These are phyloP conservation scores for Ogataea neopini DNA, from an alignment of 805 yeast genomes.

Conservation along the genomic window DNA sequence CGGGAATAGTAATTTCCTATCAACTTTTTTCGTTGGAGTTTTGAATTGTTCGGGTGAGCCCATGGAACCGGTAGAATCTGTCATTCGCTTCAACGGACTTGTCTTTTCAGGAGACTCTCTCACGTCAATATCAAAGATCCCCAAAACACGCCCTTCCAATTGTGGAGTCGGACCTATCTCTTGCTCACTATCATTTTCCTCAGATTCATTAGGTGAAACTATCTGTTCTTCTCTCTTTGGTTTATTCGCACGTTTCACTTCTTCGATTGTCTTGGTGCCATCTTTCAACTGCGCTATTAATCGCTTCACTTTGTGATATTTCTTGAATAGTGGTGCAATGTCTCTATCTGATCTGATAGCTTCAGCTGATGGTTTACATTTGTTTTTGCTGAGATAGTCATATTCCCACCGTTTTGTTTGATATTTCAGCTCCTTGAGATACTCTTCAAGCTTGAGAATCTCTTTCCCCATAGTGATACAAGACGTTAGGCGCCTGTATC, in stretches of 20 bases:
- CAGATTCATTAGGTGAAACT: conserved; percentile 8
- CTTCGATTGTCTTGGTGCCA: conserved; percentile 17
- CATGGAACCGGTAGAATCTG: not conserved
- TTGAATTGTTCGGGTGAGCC: conserved; percentile 24
- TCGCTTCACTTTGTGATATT: conserved; percentile 33
- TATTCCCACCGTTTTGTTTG: conserved; percentile 60
- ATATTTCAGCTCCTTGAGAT: conserved; percentile 34
- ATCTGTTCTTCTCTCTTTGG: not conserved
- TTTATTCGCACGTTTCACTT: conserved; percentile 9
- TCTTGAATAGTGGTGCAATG: conserved; percentile 37
- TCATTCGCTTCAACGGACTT: conserved; percentile 10
- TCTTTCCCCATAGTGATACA: conserved; percentile 13
- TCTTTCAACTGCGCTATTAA: conserved; percentile 16
- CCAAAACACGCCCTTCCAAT: conserved; percentile 70
- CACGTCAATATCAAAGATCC: conserved; percentile 61
- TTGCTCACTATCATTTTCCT: conserved; percentile 17
- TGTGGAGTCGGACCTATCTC: conserved; percentile 90
- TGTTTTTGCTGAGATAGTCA: conserved; percentile 34
- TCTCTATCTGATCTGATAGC: conserved; percentile 46
- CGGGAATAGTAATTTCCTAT: conserved; percentile 22
- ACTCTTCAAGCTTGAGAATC: conserved; percentile 18
- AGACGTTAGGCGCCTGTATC: too few relatives aligned
- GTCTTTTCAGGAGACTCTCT: conserved; percentile 23
- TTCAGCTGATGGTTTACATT: conserved; percentile 41
- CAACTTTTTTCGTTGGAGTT: conserved; percentile 32